Percentiles rank a stretch among this genome's conserved stretches.
Evolutionary conservation across 2,329 filamentous ascomycete species (phyloP).

Genomic region (Cercospora canescens): DNA sequence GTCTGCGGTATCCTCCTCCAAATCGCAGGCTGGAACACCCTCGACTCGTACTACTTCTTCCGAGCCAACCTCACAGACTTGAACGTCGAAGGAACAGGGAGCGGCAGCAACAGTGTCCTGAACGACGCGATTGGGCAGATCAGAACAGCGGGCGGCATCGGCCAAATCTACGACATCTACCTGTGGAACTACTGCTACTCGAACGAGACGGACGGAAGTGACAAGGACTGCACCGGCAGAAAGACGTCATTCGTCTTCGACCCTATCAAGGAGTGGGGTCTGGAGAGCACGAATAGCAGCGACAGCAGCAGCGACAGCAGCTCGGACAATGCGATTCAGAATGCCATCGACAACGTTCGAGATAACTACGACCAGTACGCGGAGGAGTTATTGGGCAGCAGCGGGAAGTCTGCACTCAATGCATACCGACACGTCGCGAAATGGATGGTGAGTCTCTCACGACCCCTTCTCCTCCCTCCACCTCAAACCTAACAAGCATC

Average conservation of each 20-base stretch:
- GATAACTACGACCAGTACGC: slow-evolving; percentile 45
- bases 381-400: slow-evolving; percentile 58
- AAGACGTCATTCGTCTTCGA: slow-evolving; percentile 76
- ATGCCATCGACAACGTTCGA: slow-evolving; percentile 49
- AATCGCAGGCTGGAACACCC: slow-evolving; percentile 56
- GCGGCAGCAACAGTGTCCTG: slow-evolving; percentile 35
- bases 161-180: slow-evolving; percentile 76
- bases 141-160: slow-evolving; percentile 52
- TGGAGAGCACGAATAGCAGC: slow-evolving; percentile 54
- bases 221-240: slow-evolving; percentile 66
- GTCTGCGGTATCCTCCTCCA: slow-evolving; percentile 64
- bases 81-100: slow-evolving; percentile 19
- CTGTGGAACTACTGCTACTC: slow-evolving; percentile 84
- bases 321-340: slow-evolving; percentile 34
- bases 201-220: slow-evolving; percentile 48
- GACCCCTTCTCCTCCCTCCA: slow-evolving; percentile 38
- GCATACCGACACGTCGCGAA: slow-evolving; percentile 70
- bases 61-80: slow-evolving; percentile 43
- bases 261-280: slow-evolving; percentile 64
- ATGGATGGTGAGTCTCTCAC: slow-evolving; percentile 54
- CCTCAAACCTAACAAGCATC: background rate
- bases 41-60: slow-evolving; percentile 57
- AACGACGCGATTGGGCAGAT: slow-evolving; percentile 40
- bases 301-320: slow-evolving; percentile 14
- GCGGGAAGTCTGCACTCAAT: slow-evolving; percentile 66